Evolutionary conservation across 2,329 filamentous ascomycete genomes (phyloP), one percentile per base, ranked within the genome.

Genomic region (Monilinia aucupariae): DNA sequence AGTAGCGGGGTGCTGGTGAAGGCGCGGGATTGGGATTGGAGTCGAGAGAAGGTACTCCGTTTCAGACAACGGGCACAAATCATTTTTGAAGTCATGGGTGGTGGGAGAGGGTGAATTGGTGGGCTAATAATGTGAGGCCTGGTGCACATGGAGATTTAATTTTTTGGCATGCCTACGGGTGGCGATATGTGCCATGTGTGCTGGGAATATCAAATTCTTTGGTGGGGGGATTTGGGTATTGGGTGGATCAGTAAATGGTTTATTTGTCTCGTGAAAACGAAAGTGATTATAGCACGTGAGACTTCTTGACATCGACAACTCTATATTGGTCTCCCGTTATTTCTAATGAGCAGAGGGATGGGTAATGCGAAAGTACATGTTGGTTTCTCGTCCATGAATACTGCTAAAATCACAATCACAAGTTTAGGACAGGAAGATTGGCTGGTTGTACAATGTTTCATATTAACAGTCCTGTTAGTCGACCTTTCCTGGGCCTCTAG

Each of bases 1-100:
- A 39, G 32, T 22, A 34, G 49, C 17, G 61, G 20, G 15, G 54
- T 65, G 48, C 54, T 48, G 43, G 61, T 52, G 59, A 71, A 66
- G 27, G 56, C 2, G 37, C 69, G 66, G 43, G 63, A 41, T 32
- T 64, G 48, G 6, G 50, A 60, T 39, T 50, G 61, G 41, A 51
- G 61, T 12, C 47, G 56, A 2, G 67, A 53, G 59, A 66, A 53
- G 3, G 66, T 75, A 64, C 76, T 77, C 65, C 76, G 75, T 66
- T 80, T 80, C 59, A 86, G 75, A 73, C 83, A 86, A 68, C 76
- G 70, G 32, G 67, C 66, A 67, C 73, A 75, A 63, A 75, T 75
- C 74, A 76, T 76, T 67, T 61, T 71, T 60, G 59, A 41, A 13
- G 12, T 48, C 45, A 12, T 10, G 20, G 25, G 22, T 56, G 25